Evolutionary conservation across 2,329 filamentous ascomycete genomes (phyloP), one percentile per base, ranked within the genome.

Genomic region (Cladorrhinum sp.): DNA sequence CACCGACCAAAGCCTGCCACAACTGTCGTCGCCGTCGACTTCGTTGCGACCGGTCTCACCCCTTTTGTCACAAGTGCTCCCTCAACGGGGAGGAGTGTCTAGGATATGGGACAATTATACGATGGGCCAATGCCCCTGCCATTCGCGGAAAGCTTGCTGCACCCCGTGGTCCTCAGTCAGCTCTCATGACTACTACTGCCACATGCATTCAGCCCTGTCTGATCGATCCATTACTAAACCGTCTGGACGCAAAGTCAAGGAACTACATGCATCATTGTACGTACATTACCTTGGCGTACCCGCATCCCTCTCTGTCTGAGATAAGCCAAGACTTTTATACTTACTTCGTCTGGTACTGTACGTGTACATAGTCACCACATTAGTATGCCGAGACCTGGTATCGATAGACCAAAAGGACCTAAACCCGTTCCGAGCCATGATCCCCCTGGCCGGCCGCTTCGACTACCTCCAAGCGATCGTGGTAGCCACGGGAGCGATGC

Each of bases 11-110:
- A 68, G 69, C 80, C 62, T 87, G 85, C 72, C 83, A 87, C 73
- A 86, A 86, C 73, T 87, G 85, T 73, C 83, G 84, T 62, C 80
- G 80, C 60, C 80, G 80, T 69, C 81, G 85, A 66, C 79, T 84
- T 71, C 82, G 84, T 68, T 88, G 85, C 72, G 85, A 88, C 72
- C 79, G 81, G 62, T 86, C 84, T 33, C 74, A 81, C 55, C 85
- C 85, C 24, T 76, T 73, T 61, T 87, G 85, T 71, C 79, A 82
- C 67, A 87, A 87, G 74, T 87, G 85, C 71, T 72, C 75, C 58
- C 77, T 75, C 66, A 76, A 79, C 48, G 83, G 83, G 26, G 76
- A 82, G 70, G 77, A 82, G 66, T 88, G 85, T 74, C 80, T 85
- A 63, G 85, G 85, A 42, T 87, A 87, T 71, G 84, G 82, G 62